These are phyloP conservation scores for Diaporthe ampelina DNA, from an alignment of 2,329 filamentous ascomycete genomes.

Conservation along the genomic window DNA sequence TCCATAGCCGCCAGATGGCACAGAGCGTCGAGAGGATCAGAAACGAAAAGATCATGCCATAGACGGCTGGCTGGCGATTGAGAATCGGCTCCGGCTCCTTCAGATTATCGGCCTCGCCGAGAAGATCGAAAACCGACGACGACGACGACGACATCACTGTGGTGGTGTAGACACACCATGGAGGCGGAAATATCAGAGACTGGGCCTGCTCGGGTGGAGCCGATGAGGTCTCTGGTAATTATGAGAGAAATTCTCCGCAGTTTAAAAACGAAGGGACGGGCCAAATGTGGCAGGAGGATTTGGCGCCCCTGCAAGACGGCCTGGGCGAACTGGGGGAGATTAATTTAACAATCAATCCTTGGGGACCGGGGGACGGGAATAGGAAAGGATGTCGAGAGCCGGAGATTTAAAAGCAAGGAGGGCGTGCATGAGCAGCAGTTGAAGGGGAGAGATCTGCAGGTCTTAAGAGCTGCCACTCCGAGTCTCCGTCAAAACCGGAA, in stretches of 20 bases:
- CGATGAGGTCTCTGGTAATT: slow-evolving; percentile 26
- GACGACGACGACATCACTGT: slow-evolving; percentile 33
- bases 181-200: slow-evolving; percentile 9
- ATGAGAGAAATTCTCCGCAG: slow-evolving; percentile 15
- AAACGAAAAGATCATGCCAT: slow-evolving; percentile 42
- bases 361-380: not conserved
- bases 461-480: slow-evolving; percentile 21
- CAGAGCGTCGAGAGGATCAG: slow-evolving; percentile 41
- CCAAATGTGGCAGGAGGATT: slow-evolving; percentile 21
- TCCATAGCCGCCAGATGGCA: slow-evolving; percentile 42
- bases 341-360: slow-evolving; percentile 33
- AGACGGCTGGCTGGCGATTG: slow-evolving; percentile 38
- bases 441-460: slow-evolving; percentile 22
- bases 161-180: slow-evolving; percentile 20
- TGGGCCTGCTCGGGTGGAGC: slow-evolving; percentile 5
- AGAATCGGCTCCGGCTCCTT: slow-evolving; percentile 41
- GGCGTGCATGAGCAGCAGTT: not conserved
- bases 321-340: not conserved
- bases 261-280: not conserved
- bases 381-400: slow-evolving; percentile 8
- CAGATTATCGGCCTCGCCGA: slow-evolving; percentile 44
- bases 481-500: not conserved
- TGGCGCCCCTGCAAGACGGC: not conserved
- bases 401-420: slow-evolving; percentile 20
- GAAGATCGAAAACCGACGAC: slow-evolving; percentile 39